phyloP scores from a whole-genome alignment of 2,329 filamentous ascomycete genomes.

The Cryphonectria nitschkei region DNA sequence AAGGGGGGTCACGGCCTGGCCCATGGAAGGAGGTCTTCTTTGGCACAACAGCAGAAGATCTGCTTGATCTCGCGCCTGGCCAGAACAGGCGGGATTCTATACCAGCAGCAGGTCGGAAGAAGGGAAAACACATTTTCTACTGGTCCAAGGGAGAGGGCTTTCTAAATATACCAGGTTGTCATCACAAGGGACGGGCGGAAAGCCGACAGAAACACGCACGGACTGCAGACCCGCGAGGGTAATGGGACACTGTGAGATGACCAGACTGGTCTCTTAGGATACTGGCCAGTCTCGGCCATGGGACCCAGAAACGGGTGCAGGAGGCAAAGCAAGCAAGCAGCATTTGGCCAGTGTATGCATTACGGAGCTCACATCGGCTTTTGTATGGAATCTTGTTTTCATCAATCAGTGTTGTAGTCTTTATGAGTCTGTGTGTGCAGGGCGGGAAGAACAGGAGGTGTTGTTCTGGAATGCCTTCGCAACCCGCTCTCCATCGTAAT shows the following conservation, averaged over 20 bases:
- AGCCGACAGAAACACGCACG: constrained; percentile 2
- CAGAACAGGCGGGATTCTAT: constrained; percentile 19
- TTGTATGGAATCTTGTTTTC: constrained; percentile 22
- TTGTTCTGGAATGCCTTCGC: constrained; percentile 1
- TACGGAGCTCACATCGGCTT: constrained; percentile 20
- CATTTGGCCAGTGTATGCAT: constrained; percentile 23
- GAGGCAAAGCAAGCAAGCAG: constrained; percentile 21
- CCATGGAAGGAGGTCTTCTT: constrained; percentile 22
- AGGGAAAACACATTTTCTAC: constrained; percentile 12
- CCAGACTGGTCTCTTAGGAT: constrained; percentile 11
- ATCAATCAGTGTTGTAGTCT: constrained; percentile 21
- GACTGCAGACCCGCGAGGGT: constrained; percentile 3
- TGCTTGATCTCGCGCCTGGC: constrained; percentile 16
- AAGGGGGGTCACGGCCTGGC: constrained; percentile 23
- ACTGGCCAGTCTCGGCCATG: constrained; percentile 14
- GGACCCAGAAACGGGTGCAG: neutral
- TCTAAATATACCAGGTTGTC: constrained; percentile 11
- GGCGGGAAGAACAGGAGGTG: neutral
- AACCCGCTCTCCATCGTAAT: neutral
- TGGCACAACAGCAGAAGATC: constrained; percentile 24
- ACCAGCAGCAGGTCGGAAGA: constrained; percentile 14
- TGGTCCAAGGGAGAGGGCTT: constrained; percentile 11
- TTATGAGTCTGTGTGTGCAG: neutral
- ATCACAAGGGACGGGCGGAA: constrained; percentile 7
- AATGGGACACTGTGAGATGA: constrained; percentile 10